Conservation (phyloP, 306 rosid genomes). For the Corylus heterophylla region DNA sequence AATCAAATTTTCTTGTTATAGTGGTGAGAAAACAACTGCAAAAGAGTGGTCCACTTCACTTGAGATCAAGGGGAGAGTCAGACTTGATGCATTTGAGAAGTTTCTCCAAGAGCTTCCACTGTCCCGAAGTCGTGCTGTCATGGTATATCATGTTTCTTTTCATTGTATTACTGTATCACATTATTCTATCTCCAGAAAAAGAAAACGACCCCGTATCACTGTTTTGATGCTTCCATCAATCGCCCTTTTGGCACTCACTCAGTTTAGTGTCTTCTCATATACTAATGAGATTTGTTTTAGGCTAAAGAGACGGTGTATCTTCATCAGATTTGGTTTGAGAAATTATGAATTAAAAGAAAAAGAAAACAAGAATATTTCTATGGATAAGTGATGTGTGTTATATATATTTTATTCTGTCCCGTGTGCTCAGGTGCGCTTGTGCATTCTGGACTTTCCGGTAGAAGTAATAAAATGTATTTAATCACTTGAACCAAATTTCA, state of each 20-base stretch:
- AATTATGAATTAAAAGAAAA: background rate
- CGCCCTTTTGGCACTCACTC: background rate
- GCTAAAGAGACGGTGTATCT: background rate
- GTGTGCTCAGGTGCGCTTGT: background rate
- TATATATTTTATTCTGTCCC: background rate
- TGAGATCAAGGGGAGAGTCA: constrained; percentile 96
- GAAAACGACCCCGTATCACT: background rate
- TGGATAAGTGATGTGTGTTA: background rate
- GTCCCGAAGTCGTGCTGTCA: constrained; percentile 92
- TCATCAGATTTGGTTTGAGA: background rate
- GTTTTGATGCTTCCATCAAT: background rate
- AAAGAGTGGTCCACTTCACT: constrained; percentile 84
- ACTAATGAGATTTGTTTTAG: background rate
- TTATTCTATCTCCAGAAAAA: constrained; percentile 3
- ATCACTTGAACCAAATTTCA: background rate
- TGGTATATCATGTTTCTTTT: constrained; percentile 73
- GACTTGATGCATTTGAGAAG: constrained; percentile 87
- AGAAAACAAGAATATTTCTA: background rate
- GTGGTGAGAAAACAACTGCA: constrained; percentile 77
- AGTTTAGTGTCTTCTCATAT: background rate
- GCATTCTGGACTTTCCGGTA: background rate
- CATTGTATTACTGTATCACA: constrained; percentile 36
- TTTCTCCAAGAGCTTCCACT: constrained; percentile 86
- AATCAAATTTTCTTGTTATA: constrained; percentile 44
- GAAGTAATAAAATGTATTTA: background rate